phyloP scores from a whole-genome alignment of 371 early-diverging fungal genomes.

The Rhizomucor miehei region DNA sequence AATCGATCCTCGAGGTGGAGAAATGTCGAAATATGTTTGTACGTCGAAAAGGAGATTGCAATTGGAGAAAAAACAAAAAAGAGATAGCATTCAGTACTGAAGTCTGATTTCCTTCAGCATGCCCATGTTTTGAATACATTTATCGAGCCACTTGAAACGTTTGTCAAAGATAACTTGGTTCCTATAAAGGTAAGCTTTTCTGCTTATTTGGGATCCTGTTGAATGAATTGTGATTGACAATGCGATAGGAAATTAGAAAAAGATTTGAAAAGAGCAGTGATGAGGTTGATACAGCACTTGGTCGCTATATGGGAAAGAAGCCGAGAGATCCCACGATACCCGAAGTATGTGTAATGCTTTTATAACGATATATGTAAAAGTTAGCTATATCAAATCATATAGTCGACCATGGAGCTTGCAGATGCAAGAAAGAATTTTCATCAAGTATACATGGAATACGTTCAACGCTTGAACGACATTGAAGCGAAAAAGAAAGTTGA shows the following conservation, averaged over 20 bases:
- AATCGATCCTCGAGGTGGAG: constrained; percentile 60
- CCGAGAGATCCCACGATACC: constrained; percentile 56
- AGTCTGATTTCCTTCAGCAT: constrained; percentile 30
- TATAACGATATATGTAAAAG: neutral
- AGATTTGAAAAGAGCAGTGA: constrained; percentile 65
- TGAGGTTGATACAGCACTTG: constrained; percentile 59
- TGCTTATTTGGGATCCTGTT: neutral
- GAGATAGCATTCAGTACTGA: neutral
- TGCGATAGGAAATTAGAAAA: constrained; percentile 55
- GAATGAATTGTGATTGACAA: too few relatives aligned
- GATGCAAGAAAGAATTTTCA: constrained; percentile 62
- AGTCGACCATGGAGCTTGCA: constrained; percentile 60
- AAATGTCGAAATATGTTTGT: constrained; percentile 63
- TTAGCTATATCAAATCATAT: neutral
- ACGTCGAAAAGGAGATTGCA: constrained; percentile 13
- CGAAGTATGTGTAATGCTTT: constrained; percentile 34
- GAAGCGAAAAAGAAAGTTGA: constrained; percentile 70
- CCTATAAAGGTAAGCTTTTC: constrained; percentile 54
- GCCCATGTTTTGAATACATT: constrained; percentile 64
- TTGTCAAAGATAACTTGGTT: constrained; percentile 53
- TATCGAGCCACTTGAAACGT: constrained; percentile 60
- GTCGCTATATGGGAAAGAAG: constrained; percentile 61
- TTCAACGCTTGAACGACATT: constrained; percentile 61
- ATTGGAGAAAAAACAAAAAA: too few relatives aligned
- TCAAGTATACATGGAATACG: constrained; percentile 64